Evolutionary conservation across 2,329 filamentous ascomycete genomes (phyloP).

Genomic region (Cytospora mali): DNA sequence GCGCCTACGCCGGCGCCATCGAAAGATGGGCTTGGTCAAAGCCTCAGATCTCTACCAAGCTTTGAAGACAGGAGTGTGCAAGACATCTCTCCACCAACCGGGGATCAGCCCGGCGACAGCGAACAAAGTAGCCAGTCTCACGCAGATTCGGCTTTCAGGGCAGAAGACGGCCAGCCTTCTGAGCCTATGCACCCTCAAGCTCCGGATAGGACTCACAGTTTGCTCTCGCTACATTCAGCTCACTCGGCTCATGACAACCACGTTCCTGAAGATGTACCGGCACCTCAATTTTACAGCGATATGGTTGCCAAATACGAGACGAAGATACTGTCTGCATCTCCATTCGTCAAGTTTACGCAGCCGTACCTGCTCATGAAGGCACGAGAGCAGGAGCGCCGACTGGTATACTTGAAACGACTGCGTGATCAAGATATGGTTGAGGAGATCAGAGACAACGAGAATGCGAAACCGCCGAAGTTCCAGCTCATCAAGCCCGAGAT

Average conservation of each 20-base stretch:
- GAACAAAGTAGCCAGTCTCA: constrained; percentile 32
- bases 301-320: constrained; percentile 93
- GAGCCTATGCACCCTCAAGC: constrained; percentile 23
- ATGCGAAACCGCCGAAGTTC: constrained; percentile 71
- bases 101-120: constrained; percentile 27
- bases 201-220: constrained; percentile 32
- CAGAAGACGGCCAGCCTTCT: constrained; percentile 31
- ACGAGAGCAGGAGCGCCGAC: constrained; percentile 82
- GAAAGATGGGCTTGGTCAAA: constrained; percentile 26
- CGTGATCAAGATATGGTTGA: constrained; percentile 73
- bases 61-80: constrained; percentile 12
- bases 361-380: constrained; percentile 92
- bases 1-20: constrained; percentile 48
- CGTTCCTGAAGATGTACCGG: constrained; percentile 76
- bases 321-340: constrained; percentile 90
- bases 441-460: constrained; percentile 61
- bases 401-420: constrained; percentile 80
- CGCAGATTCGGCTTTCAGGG: constrained; percentile 24
- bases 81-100: constrained; percentile 5
- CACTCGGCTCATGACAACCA: constrained; percentile 53
- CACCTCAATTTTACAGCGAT: constrained; percentile 92
- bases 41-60: constrained; percentile 18
- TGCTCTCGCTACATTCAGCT: constrained; percentile 44
- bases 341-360: constrained; percentile 93
- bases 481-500: constrained; percentile 93